These are phyloP conservation scores for Ascosphaera aggregata DNA, from an alignment of 2,329 filamentous ascomycete species.

Conservation along the genomic window DNA sequence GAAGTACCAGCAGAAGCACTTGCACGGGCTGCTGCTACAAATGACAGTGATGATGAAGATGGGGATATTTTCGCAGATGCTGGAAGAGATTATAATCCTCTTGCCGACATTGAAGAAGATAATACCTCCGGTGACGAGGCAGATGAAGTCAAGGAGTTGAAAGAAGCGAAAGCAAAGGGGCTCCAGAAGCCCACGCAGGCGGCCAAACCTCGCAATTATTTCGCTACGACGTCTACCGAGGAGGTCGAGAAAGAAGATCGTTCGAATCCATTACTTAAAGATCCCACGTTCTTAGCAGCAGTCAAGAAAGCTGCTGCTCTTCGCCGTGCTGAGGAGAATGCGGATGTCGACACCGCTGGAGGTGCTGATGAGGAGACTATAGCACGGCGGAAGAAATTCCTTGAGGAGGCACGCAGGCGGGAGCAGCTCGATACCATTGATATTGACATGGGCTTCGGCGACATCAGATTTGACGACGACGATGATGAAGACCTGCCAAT, in stretches of 20 bases:
- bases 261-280: constrained; percentile 29
- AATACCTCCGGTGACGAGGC: constrained; percentile 17
- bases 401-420: constrained; percentile 33
- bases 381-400: constrained; percentile 48
- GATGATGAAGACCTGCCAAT: constrained; percentile 51
- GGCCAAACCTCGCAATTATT: constrained; percentile 24
- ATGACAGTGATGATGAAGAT: constrained; percentile 21
- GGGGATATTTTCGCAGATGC: constrained; percentile 41
- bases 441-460: constrained; percentile 86
- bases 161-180: background rate
- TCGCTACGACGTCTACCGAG: constrained; percentile 13
- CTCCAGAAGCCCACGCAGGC: background rate
- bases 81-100: constrained; percentile 35
- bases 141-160: background rate
- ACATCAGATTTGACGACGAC: constrained; percentile 65
- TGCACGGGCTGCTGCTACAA: constrained; percentile 9
- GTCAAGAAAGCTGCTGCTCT: constrained; percentile 63
- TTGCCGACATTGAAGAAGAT: constrained; percentile 28
- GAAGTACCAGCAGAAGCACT: constrained; percentile 23
- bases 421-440: constrained; percentile 66
- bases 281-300: constrained; percentile 60
- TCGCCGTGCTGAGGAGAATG: constrained; percentile 17
- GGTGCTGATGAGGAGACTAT: constrained; percentile 37
- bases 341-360: constrained; percentile 20
- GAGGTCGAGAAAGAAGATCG: constrained; percentile 15